Conservation (phyloP, 352 stramenopile genomes). For the Phytopythium ostracodes region DNA sequence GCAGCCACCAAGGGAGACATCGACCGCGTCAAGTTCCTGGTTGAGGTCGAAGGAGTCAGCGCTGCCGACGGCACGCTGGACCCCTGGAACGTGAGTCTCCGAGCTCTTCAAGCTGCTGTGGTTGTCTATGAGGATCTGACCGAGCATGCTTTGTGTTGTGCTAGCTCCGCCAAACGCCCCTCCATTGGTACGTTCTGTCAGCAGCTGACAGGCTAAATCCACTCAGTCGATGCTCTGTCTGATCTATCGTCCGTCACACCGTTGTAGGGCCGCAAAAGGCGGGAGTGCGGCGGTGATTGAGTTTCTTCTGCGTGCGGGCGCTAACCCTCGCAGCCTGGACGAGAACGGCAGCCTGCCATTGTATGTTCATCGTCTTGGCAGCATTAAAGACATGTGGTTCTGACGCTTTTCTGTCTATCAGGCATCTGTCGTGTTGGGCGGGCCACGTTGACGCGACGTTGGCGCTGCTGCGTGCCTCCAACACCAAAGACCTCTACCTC, state of each 20-base stretch:
- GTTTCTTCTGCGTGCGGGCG: slow-evolving; percentile 48
- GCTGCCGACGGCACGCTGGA: slow-evolving; percentile 42
- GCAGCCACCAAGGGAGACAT: slow-evolving; percentile 60
- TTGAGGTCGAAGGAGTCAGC: slow-evolving; percentile 51
- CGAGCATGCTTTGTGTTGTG: not conserved
- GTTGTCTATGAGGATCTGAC: not conserved
- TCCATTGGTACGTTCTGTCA: slow-evolving; percentile 45
- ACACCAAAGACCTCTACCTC: slow-evolving; percentile 57
- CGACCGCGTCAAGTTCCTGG: slow-evolving; percentile 44
- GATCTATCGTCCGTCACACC: not conserved
- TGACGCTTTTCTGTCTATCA: slow-evolving; percentile 10
- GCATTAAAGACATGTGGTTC: not conserved
- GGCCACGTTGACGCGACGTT: slow-evolving; percentile 56
- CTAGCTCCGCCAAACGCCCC: slow-evolving; percentile 59
- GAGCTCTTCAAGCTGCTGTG: not conserved
- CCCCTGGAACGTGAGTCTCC: slow-evolving; percentile 50
- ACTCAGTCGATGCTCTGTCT: not conserved
- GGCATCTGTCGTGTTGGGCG: slow-evolving; percentile 64
- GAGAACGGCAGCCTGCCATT: slow-evolving; percentile 71
- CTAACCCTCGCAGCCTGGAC: slow-evolving; percentile 44
- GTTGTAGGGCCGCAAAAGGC: slow-evolving; percentile 64
- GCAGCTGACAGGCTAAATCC: not conserved
- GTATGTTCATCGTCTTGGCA: slow-evolving; percentile 16
- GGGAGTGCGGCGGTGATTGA: slow-evolving; percentile 40
- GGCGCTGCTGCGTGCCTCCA: slow-evolving; percentile 38